Evolutionary conservation across 805 yeast genomes (phyloP), one percentile per base, ranked within the genome.

Genomic region (Ascoidea asiatica): DNA sequence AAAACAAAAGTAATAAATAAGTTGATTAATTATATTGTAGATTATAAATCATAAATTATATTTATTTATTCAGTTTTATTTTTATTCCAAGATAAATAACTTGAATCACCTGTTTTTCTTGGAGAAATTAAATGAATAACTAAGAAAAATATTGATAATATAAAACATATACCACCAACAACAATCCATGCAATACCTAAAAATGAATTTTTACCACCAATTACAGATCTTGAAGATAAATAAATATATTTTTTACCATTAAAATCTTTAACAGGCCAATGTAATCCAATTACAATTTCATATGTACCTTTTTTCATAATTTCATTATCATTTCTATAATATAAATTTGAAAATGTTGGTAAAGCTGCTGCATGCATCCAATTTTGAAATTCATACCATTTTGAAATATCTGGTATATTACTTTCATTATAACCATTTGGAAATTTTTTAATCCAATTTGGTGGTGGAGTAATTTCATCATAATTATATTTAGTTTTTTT

Each of bases 331-430:
- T 86, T 89, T 52, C 82, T 77, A 40, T 81, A 72, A 38, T 88
- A 89, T 36, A 88, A 63, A 58, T 92, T 90, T 69, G 82, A 78
- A 57, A 92, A 90, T 11, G 81, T 76, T 21, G 97, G 95, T 50
- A 90, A 67, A 0, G 95, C 96, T 0, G 97, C 95, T 1, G 97
- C 88, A 55, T 95, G 77, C 97, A 90, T 90, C 98, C 98, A 90
- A 61, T 88, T 90, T 66, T 88, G 95, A 53, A 90, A 74, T 51
- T 79, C 79, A 57, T 86, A 90, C 87, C 92, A 79, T 36, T 64
- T 58, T 2, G 84, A 70, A 41, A 90, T 58, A 56, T 84, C 81
- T 2, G 95, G 95, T 48, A 90, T 53, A 59, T 86, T 87, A 5
- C 75, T 75, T 33, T 73, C 79, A n/a, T 82, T 86, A 64, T 92